Evolutionary conservation across 257 asterid species (phyloP), one percentile per base, ranked within the genome.

Genomic region (Salvia hispanica): DNA sequence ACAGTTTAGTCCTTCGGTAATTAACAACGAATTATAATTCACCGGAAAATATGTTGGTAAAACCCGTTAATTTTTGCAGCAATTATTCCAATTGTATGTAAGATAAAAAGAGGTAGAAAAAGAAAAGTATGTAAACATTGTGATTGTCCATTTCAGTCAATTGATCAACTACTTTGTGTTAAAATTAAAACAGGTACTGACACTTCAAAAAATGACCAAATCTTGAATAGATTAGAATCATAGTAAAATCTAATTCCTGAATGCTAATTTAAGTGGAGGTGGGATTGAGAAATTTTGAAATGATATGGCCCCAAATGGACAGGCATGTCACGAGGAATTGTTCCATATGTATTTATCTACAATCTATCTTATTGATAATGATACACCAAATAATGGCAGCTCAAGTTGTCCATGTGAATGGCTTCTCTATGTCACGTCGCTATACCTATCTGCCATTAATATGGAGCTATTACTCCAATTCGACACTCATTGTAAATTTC

Each of bases 321-420:
- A 59, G 34, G 36, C 33, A 59, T 36, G 65, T 59, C 65, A 59
- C 65, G 50, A 37, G 65, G 9, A 48, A 15, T 39, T 59, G 15
- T 37, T 59, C 15, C 65, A 33, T 33, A 6, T 9, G n/a, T 59
- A 59, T 37, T n/a, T 7, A n/a, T 57, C 8, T 34, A 33, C 21
- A 18, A 18, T 18, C 21, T 18, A 18, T 58, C 14, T 58, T 14
- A 10, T 37, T 37, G 48, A 15, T 37, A 15, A 9, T 15, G 8
- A 59, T 15, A 59, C 50, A 7, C 34, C 43, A 43, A 21, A n/a
- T 59, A 15, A 59, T 39, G 65, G 50, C 65, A 59, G 9, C 15
- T 59, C n/a, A 7, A 53, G 45, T 53, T 21, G 2, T 4, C 58
- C 58, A 59, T 59, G 65, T 59, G 65, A 59, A 15, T 15, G 46